Evolutionary conservation across 176 grass and related monocot species (phyloP), one percentile per base, ranked within the genome.

Genomic region (Ensete glaucum): DNA sequence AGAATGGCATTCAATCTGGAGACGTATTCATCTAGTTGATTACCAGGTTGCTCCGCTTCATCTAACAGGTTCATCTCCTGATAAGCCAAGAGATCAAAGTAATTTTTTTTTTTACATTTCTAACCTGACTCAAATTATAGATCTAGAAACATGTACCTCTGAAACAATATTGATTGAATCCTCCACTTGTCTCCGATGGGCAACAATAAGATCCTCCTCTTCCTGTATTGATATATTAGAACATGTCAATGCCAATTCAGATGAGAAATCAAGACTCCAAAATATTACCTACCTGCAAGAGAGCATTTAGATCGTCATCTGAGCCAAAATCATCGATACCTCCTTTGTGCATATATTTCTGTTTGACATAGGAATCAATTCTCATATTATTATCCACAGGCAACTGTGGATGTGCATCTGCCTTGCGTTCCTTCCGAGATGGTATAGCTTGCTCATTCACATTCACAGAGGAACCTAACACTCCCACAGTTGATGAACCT

Each of bases 61-160:
- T 82, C 86, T 62, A 88, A 85, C 71, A 88, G 77, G 21, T 82
- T 82, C 79, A 88, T 82, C 77, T 88, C 86, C 86, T 88, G 82
- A 53, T 13, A 54, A 72, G 49, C 19, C 49, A 53, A 53, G 11
- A 72, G 17, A 72, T 24, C 23, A 54, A 43, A 43, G 19, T 24
- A 22, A 11, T 14, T 12, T 20, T 9, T 12, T 20, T 9, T 52
- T 53, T 51, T 9, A 72, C 9, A 53, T 72, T 51, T 52, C 16
- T 71, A 49, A 17, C n/a, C 17, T 22, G 21, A 53, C 11, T 52
- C 10, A 53, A 53, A 15, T 76, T 29, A 57, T 62, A 53, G 63
- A 52, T 63, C 62, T 63, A 78, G 52, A 63, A 49, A 21, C 53
- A 64, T 27, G 21, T 85, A 88, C 86, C 82, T 88, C 86, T 54